Evolutionary conservation across 2,329 filamentous ascomycete species (phyloP), one percentile per base, ranked within the genome.

Genomic region (Cordyceps militaris): DNA sequence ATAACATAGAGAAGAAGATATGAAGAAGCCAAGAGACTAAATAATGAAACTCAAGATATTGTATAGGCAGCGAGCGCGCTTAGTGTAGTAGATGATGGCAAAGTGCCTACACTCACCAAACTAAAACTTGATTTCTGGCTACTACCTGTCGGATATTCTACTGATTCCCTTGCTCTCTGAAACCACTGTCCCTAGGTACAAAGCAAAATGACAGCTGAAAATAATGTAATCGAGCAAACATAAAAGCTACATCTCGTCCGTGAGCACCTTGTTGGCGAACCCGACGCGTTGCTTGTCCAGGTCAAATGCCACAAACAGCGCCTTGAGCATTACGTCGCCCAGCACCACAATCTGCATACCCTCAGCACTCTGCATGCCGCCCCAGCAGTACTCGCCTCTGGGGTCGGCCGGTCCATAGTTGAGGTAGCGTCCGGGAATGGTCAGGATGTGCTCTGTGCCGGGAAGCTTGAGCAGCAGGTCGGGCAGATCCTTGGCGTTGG

Each of bases 291-390:
- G 66, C 14, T 64, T 67, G 50, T 75, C 72, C 11, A 79, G 62
- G 50, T 91, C 86, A 69, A 90, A 91, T 49, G 90, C 83, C 30
- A 87, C 84, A 67, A 88, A 91, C 61, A 88, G 77, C 57, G 82
- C 82, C 81, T 94, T 94, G 63, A 94, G 79, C 74, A 91, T 89
- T 57, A 88, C 78, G 60, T 92, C 88, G 10, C 90, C 90, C 57
- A 92, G 81, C 66, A 95, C 90, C 57, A 79, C 83, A 61, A 86
- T 78, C 1, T 68, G 66, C 51, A 76, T 64, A 24, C 66, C 66
- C 16, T 70, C 71, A 44, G 76, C 70, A 34, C 73, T 77, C 76
- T 94, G 90, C 61, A 95, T 80, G 50, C 89, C 90, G 57, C 89
- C 89, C 69, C 83, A 92, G 77, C 90, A 94, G 57, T 69, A 76